A percentile compares a stretch with the other conserved stretches of the same genome.
These are phyloP conservation scores for Penicillium crystallinum DNA, from an alignment of 495 filamentous ascomycete genomes.

Conservation along the genomic window DNA sequence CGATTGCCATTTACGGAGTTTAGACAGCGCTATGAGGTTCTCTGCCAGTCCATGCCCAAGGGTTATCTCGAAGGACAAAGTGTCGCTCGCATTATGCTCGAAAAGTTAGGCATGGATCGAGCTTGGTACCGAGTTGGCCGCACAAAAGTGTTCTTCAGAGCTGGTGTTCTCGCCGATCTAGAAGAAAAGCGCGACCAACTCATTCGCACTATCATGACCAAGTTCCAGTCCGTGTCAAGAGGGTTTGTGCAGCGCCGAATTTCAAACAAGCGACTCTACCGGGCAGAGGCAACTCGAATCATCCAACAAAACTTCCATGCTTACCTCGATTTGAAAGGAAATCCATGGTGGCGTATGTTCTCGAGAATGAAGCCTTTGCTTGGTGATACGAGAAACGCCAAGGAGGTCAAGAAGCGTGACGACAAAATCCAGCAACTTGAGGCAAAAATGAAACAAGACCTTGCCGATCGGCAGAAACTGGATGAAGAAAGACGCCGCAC, in stretches of 20 bases:
- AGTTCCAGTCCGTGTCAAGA: constrained; percentile 88
- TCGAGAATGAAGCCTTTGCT: constrained; percentile 94
- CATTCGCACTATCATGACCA: constrained; percentile 85
- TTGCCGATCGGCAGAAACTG: constrained; percentile 66
- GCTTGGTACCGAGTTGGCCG: constrained; percentile 87
- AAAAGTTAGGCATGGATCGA: constrained; percentile 78
- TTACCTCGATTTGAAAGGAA: constrained; percentile 81
- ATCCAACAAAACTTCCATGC: constrained; percentile 90
- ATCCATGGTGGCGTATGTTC: constrained; percentile 95
- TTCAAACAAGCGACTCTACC: constrained; percentile 86
- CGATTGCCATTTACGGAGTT: constrained; percentile 89
- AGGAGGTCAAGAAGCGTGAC: constrained; percentile 89
- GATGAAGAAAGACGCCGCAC: constrained; percentile 90
- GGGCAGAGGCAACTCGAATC: constrained; percentile 89
- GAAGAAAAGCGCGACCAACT: constrained; percentile 92
- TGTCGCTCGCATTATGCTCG: constrained; percentile 79
- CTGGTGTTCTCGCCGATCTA: constrained; percentile 91
- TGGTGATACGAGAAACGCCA: constrained; percentile 81
- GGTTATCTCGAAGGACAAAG: constrained; percentile 87
- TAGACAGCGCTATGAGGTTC: constrained; percentile 93
- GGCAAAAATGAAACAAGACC: constrained; percentile 72
- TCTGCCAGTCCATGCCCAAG: constrained; percentile 83
- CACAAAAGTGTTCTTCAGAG: constrained; percentile 97
- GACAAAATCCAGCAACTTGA: constrained; percentile 86
- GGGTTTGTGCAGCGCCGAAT: constrained; percentile 85